Percentiles rank a stretch among this genome's conserved stretches.
Evolutionary conservation across 257 asterid genomes (phyloP).

Genomic region (Ilex aquifolium): DNA sequence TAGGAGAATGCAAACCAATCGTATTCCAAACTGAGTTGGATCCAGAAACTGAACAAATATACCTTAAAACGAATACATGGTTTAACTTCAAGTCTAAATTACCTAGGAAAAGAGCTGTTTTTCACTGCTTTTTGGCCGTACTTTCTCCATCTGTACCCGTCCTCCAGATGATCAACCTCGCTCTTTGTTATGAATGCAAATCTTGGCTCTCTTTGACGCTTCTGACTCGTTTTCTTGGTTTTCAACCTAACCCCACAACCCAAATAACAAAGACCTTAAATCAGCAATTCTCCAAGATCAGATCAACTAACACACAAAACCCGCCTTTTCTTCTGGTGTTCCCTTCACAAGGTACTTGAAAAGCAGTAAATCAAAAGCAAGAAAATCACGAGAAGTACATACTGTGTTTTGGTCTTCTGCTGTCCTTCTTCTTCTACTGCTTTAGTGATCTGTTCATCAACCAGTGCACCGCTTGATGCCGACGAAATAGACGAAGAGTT

Average conservation of each 20-base stretch:
- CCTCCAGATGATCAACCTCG: constrained; percentile 73
- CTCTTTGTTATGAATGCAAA: constrained; percentile 90
- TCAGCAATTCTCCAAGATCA: no score
- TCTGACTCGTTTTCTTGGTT: constrained; percentile 43
- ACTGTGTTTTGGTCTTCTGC: constrained; percentile 38
- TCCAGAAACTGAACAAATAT: neutral
- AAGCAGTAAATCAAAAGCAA: no score
- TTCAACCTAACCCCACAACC: constrained; percentile 36
- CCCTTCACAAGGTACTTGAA: no score
- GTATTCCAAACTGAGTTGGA: neutral
- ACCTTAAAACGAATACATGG: neutral
- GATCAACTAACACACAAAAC: no score
- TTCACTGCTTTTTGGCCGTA: constrained; percentile 90
- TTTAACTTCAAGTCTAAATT: neutral
- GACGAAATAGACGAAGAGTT: constrained; percentile 68
- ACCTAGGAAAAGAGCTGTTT: constrained; percentile 85
- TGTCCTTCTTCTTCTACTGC: constrained; percentile 15
- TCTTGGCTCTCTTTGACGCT: constrained; percentile 55
- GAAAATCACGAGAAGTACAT: neutral
- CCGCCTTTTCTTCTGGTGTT: no score
- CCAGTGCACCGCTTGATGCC: constrained; percentile 33
- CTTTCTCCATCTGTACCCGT: constrained; percentile 85
- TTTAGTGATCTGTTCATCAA: constrained; percentile 18
- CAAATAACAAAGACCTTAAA: neutral
- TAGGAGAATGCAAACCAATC: neutral